phyloP scores from a whole-genome alignment of 768 basidiomycete genomes.

The Rhodotorula paludigena region DNA sequence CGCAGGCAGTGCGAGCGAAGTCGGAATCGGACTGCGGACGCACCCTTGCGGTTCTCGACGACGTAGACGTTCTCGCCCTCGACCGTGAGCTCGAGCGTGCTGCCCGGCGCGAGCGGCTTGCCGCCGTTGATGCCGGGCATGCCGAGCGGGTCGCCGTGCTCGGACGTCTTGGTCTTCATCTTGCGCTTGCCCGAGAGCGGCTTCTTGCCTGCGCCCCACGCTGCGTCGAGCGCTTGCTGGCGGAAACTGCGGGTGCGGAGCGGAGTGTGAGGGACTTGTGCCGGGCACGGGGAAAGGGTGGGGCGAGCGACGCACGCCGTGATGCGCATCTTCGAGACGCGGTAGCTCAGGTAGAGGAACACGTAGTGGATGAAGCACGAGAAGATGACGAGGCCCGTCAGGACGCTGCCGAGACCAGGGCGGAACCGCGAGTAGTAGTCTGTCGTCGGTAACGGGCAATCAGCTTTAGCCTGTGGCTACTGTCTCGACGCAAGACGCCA shows the following conservation, averaged over 20 bases:
- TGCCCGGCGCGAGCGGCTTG: slow-evolving; percentile 48
- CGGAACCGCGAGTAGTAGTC: slow-evolving; percentile 96
- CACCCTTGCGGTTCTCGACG: slow-evolving; percentile 37
- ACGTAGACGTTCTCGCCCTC: slow-evolving; percentile 68
- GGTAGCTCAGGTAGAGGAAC: slow-evolving; percentile 71
- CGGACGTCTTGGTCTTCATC: slow-evolving; percentile 54
- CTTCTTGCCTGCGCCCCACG: background rate
- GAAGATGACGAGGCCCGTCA: slow-evolving; percentile 68
- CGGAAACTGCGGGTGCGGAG: background rate
- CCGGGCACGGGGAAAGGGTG: no score
- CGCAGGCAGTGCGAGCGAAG: slow-evolving; percentile 3
- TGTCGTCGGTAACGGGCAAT: slow-evolving; percentile 54
- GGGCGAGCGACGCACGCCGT: slow-evolving; percentile 55
- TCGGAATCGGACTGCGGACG: background rate
- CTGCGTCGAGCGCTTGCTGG: background rate
- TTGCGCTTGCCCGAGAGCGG: slow-evolving; percentile 52
- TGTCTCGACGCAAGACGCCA: no score
- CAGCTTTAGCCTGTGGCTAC: background rate
- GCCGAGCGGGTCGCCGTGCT: slow-evolving; percentile 52
- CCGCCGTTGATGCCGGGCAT: slow-evolving; percentile 56
- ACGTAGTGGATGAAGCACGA: slow-evolving; percentile 78
- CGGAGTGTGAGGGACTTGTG: no score
- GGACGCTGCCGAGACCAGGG: slow-evolving; percentile 79
- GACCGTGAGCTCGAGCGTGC: slow-evolving; percentile 73
- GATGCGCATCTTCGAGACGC: slow-evolving; percentile 65